Base-by-base conservation (phyloP, 495 filamentous ascomycete genomes). In the Penicillium bialowiezense region DNA sequence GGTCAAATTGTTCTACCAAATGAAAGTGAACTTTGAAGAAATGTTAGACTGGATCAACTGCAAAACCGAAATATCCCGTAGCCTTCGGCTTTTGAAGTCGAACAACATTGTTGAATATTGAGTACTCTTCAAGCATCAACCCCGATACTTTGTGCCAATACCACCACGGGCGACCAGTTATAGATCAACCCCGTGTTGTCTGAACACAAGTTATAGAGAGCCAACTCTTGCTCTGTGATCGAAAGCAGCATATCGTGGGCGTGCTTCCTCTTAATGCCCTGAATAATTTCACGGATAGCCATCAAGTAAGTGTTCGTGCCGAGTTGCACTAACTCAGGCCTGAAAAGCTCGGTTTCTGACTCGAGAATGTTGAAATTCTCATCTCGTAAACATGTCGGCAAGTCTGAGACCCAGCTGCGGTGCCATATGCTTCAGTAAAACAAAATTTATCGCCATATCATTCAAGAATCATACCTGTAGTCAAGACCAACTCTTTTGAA, bases 281-380 rank as follows among this genome's bases (percentile, higher is more conserved):
- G 32, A 14, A 55, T 17, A 10, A 55, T 55, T 24, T 50, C 52
- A 5, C 28, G 34, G n/a, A 50, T 26, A 21, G 46, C 41, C 40
- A 55, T 15, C 39, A 55, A 32, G 35, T 45, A 50, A 17, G 52
- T 55, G 18, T 50, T 45, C 14, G 52, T 55, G 26, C 52, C 45
- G 5, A 50, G 21, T 9, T 55, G 52, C 20, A 19, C 31, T 13
- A 50, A 19, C 6, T 34, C n/a, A 33, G 40, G 28, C n/a, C 32
- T 15, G 17, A 55, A 55, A 17, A 9, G 17, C 4, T 24, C 46
- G 3, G 10, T 23, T 13, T 55, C n/a, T 8, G 18, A 38, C 12
- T 50, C 41, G 9, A 55, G 3, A 7, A 55, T 29, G 18, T 23
- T 14, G 13, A 50, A 46, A 26, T 42, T 24, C 10, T 26, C 15